phyloP scores from a whole-genome alignment of 176 grass and related monocot species.

The Metroxylon sagu region DNA sequence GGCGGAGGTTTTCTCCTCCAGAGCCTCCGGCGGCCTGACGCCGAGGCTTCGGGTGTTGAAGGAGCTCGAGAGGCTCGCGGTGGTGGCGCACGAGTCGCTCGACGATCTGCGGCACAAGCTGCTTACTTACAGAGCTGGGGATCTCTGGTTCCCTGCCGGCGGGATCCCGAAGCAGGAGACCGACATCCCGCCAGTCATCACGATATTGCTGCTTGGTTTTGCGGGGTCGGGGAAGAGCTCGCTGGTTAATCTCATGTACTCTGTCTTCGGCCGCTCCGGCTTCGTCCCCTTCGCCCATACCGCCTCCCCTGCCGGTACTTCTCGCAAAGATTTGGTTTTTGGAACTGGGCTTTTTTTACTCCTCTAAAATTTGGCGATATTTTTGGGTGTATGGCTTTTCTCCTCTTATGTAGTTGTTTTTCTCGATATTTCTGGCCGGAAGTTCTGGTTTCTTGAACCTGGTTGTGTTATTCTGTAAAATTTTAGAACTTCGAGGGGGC shows the following conservation, averaged over 20 bases:
- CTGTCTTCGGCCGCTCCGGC: slow-evolving; percentile 18
- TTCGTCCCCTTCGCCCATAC: slow-evolving; percentile 14
- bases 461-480: too few species aligned
- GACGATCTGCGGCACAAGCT: slow-evolving; percentile 24
- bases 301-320: slow-evolving; percentile 19
- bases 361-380: too few species aligned
- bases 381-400: background rate
- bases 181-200: slow-evolving; percentile 13
- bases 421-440: background rate
- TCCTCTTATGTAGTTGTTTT: background rate
- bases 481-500: too few species aligned
- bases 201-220: slow-evolving; percentile 19
- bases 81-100: background rate
- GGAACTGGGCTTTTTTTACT: too few species aligned
- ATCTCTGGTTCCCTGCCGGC: slow-evolving; percentile 22
- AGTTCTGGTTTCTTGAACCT: too few species aligned
- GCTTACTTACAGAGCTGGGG: slow-evolving; percentile 16
- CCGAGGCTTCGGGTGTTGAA: background rate
- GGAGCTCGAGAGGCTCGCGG: slow-evolving; percentile 20
- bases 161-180: slow-evolving; percentile 20
- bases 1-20: too few species aligned
- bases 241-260: slow-evolving; percentile 25
- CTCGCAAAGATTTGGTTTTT: too few species aligned
- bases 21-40: background rate
- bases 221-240: slow-evolving; percentile 11